Evolutionary conservation across 2,329 filamentous ascomycete genomes (phyloP), one percentile per base, ranked within the genome.

Genomic region (Sclerotinia borealis): DNA sequence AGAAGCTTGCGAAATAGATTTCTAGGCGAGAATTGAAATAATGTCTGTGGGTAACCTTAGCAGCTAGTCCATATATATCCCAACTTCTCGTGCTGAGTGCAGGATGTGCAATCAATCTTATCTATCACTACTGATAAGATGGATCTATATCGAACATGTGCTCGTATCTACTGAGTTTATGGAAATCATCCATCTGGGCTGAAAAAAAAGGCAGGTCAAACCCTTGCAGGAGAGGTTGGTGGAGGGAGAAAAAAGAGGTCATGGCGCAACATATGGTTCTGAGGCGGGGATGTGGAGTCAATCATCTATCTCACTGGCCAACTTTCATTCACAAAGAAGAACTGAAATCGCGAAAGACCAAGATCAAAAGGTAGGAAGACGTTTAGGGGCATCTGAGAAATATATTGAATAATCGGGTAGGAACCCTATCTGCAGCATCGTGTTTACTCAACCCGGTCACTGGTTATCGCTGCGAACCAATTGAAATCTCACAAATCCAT

Each of bases 231-330:
- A n/a, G 17, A 31, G 19, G 37, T n/a, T 34, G 17, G 37, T 55
- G 37, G 52, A 41, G 52, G 34, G 22, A 19, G 27, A 56, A 56
- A 51, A 56, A 51, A 55, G 37, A 43, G 52, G 52, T 43, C 37
- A 55, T 31, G 52, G 52, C 52, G 52, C 25, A 43, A 25, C 7
- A 47, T 7, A 47, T 25, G 22, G 11, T 25, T 25, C n/a, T n/a
- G n/a, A 22, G 9, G 5, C 11, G 25, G 25, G 45, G 13, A 29
- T 48, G 11, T 29, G 25, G 15, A 19, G n/a, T n/a, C 27, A 19
- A 43, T 4, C 27, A 31, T 31, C 15, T 31, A 10, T 31, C 15
- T 31, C 4, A 34, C 19, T 34, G 48, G 19, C 48, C 10, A 19
- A 13, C 34, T 34, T 41, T 31, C 29, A 31, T 13, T 29, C 7